Evolutionary conservation across 345 rosid genomes (phyloP).

Genomic region (Abelmoschus esculentus): DNA sequence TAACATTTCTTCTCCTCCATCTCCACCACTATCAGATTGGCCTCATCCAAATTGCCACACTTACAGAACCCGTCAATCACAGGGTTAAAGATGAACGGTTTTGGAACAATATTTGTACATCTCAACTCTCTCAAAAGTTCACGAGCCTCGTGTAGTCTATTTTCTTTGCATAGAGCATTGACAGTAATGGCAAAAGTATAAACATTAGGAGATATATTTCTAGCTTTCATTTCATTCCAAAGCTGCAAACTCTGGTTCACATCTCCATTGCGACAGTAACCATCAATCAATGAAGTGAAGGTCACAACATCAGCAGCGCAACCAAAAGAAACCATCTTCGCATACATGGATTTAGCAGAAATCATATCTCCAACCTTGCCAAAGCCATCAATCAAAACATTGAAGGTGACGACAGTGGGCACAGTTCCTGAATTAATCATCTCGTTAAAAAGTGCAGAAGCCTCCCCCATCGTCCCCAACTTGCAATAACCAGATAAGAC

Average conservation of each 20-base stretch:
- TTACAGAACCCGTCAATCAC: slow-evolving; percentile 90
- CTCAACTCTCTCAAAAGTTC: slow-evolving; percentile 52
- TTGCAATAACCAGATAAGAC: slow-evolving; percentile 71
- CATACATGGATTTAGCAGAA: slow-evolving; percentile 21
- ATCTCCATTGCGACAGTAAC: slow-evolving; percentile 73
- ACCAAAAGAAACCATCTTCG: no score
- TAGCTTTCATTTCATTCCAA: slow-evolving; percentile 55
- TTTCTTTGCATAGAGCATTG: slow-evolving; percentile 67
- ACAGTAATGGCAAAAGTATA: slow-evolving; percentile 65
- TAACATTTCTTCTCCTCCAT: slow-evolving; percentile 67
- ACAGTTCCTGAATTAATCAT: slow-evolving; percentile 30
- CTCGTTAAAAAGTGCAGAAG: slow-evolving; percentile 47
- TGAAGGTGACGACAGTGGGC: background rate
- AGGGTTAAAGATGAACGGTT: slow-evolving; percentile 81
- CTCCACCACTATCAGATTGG: slow-evolving; percentile 52
- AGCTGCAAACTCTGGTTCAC: slow-evolving; percentile 49
- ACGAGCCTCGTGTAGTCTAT: slow-evolving; percentile 66
- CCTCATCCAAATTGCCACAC: slow-evolving; percentile 84
- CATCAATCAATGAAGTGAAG: slow-evolving; percentile 52
- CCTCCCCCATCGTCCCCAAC: slow-evolving; percentile 56
- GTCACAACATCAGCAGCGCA: no score
- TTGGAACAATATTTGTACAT: slow-evolving; percentile 32
- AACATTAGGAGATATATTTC: slow-evolving; percentile 51
- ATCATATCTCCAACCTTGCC: background rate
- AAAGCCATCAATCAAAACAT: no score